Evolutionary conservation across 2,329 filamentous ascomycete genomes (phyloP).

Genomic region (Aspergillus niger): DNA sequence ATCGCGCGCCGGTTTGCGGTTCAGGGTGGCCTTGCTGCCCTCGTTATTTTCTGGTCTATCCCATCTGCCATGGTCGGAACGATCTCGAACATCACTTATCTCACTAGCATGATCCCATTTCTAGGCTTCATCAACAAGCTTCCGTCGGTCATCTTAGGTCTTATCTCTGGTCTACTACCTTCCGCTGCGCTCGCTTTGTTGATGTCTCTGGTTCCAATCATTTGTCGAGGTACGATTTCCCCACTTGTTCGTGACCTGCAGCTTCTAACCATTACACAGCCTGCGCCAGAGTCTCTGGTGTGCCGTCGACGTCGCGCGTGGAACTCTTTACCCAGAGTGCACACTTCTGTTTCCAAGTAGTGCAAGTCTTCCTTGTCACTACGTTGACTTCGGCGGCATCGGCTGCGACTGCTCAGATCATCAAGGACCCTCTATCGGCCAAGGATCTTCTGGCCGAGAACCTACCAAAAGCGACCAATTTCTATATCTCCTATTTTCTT

Average conservation of each 20-base stretch:
- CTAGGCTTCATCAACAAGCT: conserved; percentile 74
- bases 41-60: conserved; percentile 85
- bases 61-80: conserved; percentile 76
- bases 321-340: conserved; percentile 89
- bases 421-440: conserved; percentile 63
- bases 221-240: conserved; percentile 69
- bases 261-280: conserved; percentile 46
- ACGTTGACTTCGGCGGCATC: conserved; percentile 82
- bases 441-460: conserved; percentile 70
- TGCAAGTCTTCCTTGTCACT: conserved; percentile 87
- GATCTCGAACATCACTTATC: conserved; percentile 80
- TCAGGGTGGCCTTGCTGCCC: conserved; percentile 67
- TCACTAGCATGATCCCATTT: conserved; percentile 58
- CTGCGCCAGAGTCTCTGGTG: conserved; percentile 75
- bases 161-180: conserved; percentile 82
- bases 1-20: conserved; percentile 71
- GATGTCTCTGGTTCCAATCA: conserved; percentile 81
- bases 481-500: conserved; percentile 94
- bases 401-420: conserved; percentile 66
- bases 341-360: conserved; percentile 72
- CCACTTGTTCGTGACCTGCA: not conserved
- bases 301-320: conserved; percentile 75
- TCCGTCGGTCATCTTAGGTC: conserved; percentile 69
- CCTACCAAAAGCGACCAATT: conserved; percentile 85
- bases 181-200: conserved; percentile 76